A percentile compares a stretch with the other conserved stretches of the same genome.
Conservation (phyloP, 805 yeast species). For the Lipomyces mesembrius region DNA sequence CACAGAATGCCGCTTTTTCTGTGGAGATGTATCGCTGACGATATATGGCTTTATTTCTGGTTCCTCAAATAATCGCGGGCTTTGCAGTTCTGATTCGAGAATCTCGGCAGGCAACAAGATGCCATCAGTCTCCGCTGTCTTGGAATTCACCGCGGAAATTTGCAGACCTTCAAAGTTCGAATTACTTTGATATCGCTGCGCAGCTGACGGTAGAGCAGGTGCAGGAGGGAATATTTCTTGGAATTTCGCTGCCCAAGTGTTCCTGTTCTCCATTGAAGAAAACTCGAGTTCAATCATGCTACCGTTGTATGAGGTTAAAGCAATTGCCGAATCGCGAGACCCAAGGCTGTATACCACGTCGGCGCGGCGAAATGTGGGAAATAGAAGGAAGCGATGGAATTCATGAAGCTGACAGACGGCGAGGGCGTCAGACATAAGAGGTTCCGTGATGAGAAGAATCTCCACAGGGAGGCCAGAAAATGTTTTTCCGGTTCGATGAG, state of each 20-base stretch:
- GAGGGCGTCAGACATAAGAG: conserved; percentile 27
- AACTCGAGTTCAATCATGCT: conserved; percentile 28
- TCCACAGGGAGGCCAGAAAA: conserved; percentile 37
- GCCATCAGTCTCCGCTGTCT: conserved; percentile 7
- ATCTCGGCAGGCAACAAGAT: conserved; percentile 15
- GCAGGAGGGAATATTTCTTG: conserved; percentile 28
- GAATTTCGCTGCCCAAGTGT: conserved; percentile 26
- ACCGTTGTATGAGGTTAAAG: conserved; percentile 28
- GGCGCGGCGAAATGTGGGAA: conserved; percentile 33
- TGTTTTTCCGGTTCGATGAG: conserved; percentile 32
- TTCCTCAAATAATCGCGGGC: conserved; percentile 31
- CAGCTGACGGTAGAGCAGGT: conserved; percentile 20
- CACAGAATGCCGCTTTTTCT: conserved; percentile 29
- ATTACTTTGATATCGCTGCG: conserved; percentile 3
- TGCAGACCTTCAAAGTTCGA: conserved; percentile 21
- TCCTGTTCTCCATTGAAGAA: conserved; percentile 26
- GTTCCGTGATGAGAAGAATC: conserved; percentile 30
- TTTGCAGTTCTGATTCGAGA: conserved; percentile 29
- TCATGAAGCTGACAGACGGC: conserved; percentile 36
- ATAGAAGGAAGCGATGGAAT: conserved; percentile 31
- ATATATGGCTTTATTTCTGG: conserved; percentile 29
- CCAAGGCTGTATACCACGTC: conserved; percentile 26
- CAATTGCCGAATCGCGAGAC: not conserved
- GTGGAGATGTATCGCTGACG: conserved; percentile 29
- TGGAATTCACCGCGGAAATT: conserved; percentile 10